phyloP scores from a whole-genome alignment of 371 early-diverging fungal genomes.

The Mortierella sp. region DNA sequence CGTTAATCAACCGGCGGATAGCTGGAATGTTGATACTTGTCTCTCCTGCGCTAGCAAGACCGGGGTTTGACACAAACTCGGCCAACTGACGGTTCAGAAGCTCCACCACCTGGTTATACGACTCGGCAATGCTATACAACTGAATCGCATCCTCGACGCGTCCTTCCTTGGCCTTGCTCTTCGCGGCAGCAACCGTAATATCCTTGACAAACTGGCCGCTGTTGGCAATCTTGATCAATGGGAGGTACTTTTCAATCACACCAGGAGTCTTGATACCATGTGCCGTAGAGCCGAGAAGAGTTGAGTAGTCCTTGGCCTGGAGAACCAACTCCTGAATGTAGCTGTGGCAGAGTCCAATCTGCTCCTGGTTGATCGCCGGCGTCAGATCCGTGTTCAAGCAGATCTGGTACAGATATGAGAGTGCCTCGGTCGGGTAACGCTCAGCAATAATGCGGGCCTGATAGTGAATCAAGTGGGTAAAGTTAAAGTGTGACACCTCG shows the following conservation, averaged over 20 bases:
- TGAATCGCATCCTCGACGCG: constrained; percentile 79
- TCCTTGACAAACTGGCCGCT: constrained; percentile 70
- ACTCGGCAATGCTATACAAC: constrained; percentile 81
- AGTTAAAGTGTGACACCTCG: constrained; percentile 67
- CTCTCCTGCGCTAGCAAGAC: constrained; percentile 31
- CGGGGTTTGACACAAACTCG: constrained; percentile 67
- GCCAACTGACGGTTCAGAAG: constrained; percentile 85
- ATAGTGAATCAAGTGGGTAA: constrained; percentile 71
- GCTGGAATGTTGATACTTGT: constrained; percentile 33
- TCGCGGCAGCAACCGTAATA: constrained; percentile 78
- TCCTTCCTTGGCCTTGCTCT: constrained; percentile 75
- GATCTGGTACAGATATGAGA: constrained; percentile 77
- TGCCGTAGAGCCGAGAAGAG: constrained; percentile 65
- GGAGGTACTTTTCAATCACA: constrained; percentile 71
- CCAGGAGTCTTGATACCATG: constrained; percentile 69
- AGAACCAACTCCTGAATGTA: constrained; percentile 63
- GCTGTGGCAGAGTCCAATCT: constrained; percentile 59
- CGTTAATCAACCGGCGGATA: constrained; percentile 60
- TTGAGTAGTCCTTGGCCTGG: constrained; percentile 67
- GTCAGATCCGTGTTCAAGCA: constrained; percentile 65
- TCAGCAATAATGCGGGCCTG: constrained; percentile 66
- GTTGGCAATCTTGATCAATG: constrained; percentile 69
- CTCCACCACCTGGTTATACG: constrained; percentile 82
- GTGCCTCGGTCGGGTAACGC: constrained; percentile 68
- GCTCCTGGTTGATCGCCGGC: constrained; percentile 56